These are phyloP conservation scores for Teratosphaeria pseudoeucalypti DNA, from an alignment of 2,329 filamentous ascomycete genomes.

Conservation along the genomic window DNA sequence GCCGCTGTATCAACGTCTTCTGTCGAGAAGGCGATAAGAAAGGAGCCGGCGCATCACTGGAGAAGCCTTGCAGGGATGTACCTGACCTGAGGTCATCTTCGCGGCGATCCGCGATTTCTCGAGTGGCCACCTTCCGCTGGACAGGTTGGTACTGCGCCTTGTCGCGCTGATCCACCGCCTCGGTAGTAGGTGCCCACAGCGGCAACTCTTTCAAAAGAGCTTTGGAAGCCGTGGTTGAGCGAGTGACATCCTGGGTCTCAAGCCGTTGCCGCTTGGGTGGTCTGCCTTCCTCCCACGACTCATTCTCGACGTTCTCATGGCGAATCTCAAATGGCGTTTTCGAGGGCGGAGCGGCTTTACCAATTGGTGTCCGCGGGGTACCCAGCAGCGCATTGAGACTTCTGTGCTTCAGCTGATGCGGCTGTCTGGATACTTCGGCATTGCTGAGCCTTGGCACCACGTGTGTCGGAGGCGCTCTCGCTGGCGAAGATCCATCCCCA, in stretches of 20 bases:
- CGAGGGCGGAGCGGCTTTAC: slow-evolving; percentile 46
- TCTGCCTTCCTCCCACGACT: slow-evolving; percentile 23
- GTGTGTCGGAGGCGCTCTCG: slow-evolving; percentile 10
- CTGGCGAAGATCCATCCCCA: slow-evolving; percentile 11
- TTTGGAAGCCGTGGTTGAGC: neutral
- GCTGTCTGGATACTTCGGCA: neutral
- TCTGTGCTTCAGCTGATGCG: slow-evolving; percentile 37
- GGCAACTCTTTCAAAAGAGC: slow-evolving; percentile 11
- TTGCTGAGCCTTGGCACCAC: slow-evolving; percentile 1
- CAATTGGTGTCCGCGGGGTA: slow-evolving; percentile 52
- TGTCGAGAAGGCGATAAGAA: slow-evolving; percentile 11
- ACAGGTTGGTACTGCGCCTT: slow-evolving; percentile 7
- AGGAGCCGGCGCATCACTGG: slow-evolving; percentile 15
- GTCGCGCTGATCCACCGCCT: slow-evolving; percentile 14
- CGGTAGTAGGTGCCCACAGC: slow-evolving; percentile 17
- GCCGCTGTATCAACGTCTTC: neutral
- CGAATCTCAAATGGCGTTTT: slow-evolving; percentile 58
- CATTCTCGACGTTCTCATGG: slow-evolving; percentile 24
- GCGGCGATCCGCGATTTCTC: slow-evolving; percentile 27
- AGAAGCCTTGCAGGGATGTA: slow-evolving; percentile 16
- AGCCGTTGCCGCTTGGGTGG: slow-evolving; percentile 31
- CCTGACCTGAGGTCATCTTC: slow-evolving; percentile 24
- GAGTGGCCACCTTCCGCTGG: slow-evolving; percentile 15
- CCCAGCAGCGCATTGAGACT: slow-evolving; percentile 56
- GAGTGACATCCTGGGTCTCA: slow-evolving; percentile 11